phyloP scores from a whole-genome alignment of 1,284 basidiomycete species.

The Takashimella koratensis region DNA sequence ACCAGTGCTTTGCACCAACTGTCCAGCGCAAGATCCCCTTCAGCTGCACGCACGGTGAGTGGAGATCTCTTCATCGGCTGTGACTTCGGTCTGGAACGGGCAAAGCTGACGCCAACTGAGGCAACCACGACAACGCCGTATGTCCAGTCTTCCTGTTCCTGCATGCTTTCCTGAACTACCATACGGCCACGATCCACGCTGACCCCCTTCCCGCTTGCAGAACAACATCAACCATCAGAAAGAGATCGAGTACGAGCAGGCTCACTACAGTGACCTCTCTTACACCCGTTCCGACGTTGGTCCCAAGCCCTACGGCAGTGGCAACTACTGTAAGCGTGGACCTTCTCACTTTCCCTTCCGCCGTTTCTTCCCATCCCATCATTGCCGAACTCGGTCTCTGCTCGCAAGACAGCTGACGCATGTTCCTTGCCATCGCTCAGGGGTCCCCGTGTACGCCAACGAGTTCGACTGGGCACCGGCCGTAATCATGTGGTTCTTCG shows the following conservation, averaged over 20 bases:
- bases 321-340: constrained; percentile 28
- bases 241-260: constrained; percentile 13
- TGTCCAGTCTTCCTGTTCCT: background rate
- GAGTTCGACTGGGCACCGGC: constrained; percentile 4
- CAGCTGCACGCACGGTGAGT: no score
- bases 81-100: no score
- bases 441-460: constrained; percentile 19
- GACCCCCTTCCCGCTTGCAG: background rate
- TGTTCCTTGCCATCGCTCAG: no score
- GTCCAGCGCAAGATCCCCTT: constrained; percentile 13
- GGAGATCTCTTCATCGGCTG: no score
- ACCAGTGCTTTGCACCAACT: constrained; percentile 15
- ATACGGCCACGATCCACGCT: no score
- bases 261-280: constrained; percentile 9
- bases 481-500: constrained; percentile 25
- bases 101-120: constrained; percentile 12
- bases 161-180: no score
- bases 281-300: constrained; percentile 18
- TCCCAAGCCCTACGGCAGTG: constrained; percentile 9
- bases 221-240: constrained; percentile 16
- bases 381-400: no score
- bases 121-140: constrained; percentile 31
- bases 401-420: no score
- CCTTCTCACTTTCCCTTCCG: no score
- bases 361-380: no score